Evolutionary conservation across 2,329 filamentous ascomycete species (phyloP), one percentile per base, ranked within the genome.

Genomic region (Tolypocladium sp.): DNA sequence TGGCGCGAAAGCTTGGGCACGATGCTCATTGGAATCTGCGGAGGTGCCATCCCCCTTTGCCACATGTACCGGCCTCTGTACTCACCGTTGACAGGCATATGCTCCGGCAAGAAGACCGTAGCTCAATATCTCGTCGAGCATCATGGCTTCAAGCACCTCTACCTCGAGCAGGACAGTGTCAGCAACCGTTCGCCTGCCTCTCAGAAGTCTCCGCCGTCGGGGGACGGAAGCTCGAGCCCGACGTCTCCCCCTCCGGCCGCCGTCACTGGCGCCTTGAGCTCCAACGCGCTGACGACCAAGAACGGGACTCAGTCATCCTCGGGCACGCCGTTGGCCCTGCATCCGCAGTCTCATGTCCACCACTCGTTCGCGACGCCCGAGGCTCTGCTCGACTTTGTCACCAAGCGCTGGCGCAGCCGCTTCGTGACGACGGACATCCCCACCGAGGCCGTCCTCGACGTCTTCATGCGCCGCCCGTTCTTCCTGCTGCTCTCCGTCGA

Each of bases 401-500:
- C 93, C 4, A 84, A 85, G 70, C 79, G 85, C 71, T 99, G 94
- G 94, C 85, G 83, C 63, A 82, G 87, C 59, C 85, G 87, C 58
- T 99, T 90, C 83, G 91, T 97, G 20, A 94, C 88, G 2, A 94
- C 89, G 3, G 88, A 94, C 69, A 86, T 97, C 63, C 84, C 86
- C 76, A 85, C 87, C 65, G 88, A 92, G 65, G 72, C 74, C 3
- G 82, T 88, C 9, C 82, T 96, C 5, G 90, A 97, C 66, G 81
- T 86, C 30, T 85, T 97, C 56, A 77, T 87, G 61, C 82, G 87
- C 25, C 84, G 94, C 9, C 94, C 94, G 1, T 97, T 96, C 77
- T 97, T 97, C 79, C 82, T 99, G 56, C 84, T 97, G 40, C 79
- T 99, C 68, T 93, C 91, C 71, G 86, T 97, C 55, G 93, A 97